Evolutionary conservation across 225 moss, liverwort and hornwort species (phyloP), one percentile per base, ranked within the genome.

Genomic region (Physcomitrellopsis africana): DNA sequence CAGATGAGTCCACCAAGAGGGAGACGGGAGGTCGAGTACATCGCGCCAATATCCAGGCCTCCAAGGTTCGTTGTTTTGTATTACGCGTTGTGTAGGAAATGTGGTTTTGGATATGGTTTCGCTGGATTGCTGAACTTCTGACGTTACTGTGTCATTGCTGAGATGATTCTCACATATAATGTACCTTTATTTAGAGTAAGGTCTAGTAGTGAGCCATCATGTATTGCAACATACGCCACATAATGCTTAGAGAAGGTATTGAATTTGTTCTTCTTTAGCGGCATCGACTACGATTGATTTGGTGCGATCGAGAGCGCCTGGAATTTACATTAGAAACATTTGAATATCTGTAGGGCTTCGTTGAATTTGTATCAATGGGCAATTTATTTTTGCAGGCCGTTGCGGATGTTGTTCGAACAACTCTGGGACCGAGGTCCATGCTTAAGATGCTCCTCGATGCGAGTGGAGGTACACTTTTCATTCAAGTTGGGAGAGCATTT

Each of bases 381-480:
- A 24, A 49, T 67, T 61, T 37, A 29, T 72, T 47, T 46, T 13
- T 72, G 70, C 83, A 90, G 89, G 95, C 95, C 51, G 95, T 95
- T 59, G 95, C 95, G 53, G 95, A 95, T 79, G 84, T 95, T 68
- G 93, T 95, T 81, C 91, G 95, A 63, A 95, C 95, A 10, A 95
- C 95, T 15, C 77, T 95, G 44, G 95, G 95, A 45, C 95, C 95
- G 10, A 91, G 90, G 20, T 95, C 95, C 18, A 95, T 95, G 95
- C 87, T 95, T 60, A 95, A 95, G 84, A 95, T 95, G 95, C 88
- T 95, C 1, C 87, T 95, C 65, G 95, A 95, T 86, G 95, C 95
- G 27, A 90, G 90, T 45, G 95, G 95, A 77, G 95, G 95, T 90
- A 67, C 49, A 24, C 60, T 60, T 59, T 15, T 45, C 55, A 26